A percentile compares a stretch with the other conserved stretches of the same genome.
Evolutionary conservation across 768 basidiomycete species (phyloP).

Genomic region (Mycena floridula): DNA sequence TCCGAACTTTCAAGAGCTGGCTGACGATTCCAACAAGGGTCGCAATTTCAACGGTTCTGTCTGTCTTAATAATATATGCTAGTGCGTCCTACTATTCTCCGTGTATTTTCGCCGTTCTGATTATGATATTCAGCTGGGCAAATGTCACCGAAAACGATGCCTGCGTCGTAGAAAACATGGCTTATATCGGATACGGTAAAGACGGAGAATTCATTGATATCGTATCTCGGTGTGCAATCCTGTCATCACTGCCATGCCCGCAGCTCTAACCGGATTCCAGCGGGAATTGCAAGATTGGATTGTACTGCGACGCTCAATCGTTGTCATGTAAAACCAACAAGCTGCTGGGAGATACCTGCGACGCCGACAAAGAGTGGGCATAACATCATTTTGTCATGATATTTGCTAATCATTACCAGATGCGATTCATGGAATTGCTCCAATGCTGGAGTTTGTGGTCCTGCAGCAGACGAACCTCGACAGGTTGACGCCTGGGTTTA

Average conservation of each 20-base stretch:
- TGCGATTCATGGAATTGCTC: slow-evolving; percentile 76
- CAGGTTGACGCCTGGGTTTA: slow-evolving; percentile 69
- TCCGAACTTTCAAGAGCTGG: slow-evolving; percentile 54
- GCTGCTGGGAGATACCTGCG: slow-evolving; percentile 29
- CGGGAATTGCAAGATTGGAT: slow-evolving; percentile 67
- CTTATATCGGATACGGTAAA: slow-evolving; percentile 62
- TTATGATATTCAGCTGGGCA: slow-evolving; percentile 58
- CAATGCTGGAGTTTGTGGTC: slow-evolving; percentile 54
- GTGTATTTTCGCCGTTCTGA: not conserved
- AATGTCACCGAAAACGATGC: slow-evolving; percentile 59
- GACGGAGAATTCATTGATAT: slow-evolving; percentile 66
- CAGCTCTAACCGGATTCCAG: slow-evolving; percentile 27
- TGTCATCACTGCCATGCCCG: not conserved
- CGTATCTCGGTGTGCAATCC: slow-evolving; percentile 62
- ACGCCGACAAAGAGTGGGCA: slow-evolving; percentile 40
- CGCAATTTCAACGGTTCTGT: slow-evolving; percentile 78
- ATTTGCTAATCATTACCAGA: slow-evolving; percentile 28
- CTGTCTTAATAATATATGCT: slow-evolving; percentile 79
- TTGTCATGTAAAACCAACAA: slow-evolving; percentile 55
- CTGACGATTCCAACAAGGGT: slow-evolving; percentile 59
- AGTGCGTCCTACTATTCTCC: slow-evolving; percentile 39
- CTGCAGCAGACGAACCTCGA: slow-evolving; percentile 49
- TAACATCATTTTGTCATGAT: not conserved
- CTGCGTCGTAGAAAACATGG: slow-evolving; percentile 75
- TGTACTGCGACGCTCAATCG: slow-evolving; percentile 66